Evolutionary conservation across 306 rosid species (phyloP), one percentile per base, ranked within the genome.

Genomic region (Cercis canadensis): DNA sequence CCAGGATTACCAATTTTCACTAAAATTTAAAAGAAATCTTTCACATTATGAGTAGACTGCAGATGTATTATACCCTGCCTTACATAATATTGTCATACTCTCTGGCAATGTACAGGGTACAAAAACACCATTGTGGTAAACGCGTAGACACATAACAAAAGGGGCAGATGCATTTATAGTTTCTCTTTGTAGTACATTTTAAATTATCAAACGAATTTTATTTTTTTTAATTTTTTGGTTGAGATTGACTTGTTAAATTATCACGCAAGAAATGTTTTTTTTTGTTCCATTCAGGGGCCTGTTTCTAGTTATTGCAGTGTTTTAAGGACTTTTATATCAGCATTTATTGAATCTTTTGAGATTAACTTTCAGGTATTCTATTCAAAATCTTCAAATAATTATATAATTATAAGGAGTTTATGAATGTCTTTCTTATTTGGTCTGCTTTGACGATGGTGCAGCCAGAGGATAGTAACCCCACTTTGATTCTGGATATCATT

Each of bases 271-370:
- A 74, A 59, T 80, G 44, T 15, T 64, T 68, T 56, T 17, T 41
- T 50, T 51, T 50, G 32, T 62, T 57, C 44, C 56, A 58, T 52
- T 70, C 69, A 93, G 97, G 98, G 96, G 51, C 87, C 92, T 37
- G 76, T 83, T 78, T 80, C 90, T 65, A 94, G 96, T 59, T 90
- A 89, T 77, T 85, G 87, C 29, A 86, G 97, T 87, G 96, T 94
- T 67, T 81, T 94, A 75, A 88, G 97, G 84, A 89, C 98, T 64
- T 81, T 84, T 78, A 54, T 90, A 67, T 90, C 97, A 81, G 92
- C 97, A 61, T 89, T 90, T 80, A 78, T 94, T 83, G 97, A 96
- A 67, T 89, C 97, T 47, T 94, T 90, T 84, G 98, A 90, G 82
- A 82, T 90, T 79, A 90, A 80, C 71, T 79, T 88, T 76, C 89